These are phyloP conservation scores for Aspergillus persii DNA, from an alignment of 2,329 filamentous ascomycete genomes.

Conservation along the genomic window DNA sequence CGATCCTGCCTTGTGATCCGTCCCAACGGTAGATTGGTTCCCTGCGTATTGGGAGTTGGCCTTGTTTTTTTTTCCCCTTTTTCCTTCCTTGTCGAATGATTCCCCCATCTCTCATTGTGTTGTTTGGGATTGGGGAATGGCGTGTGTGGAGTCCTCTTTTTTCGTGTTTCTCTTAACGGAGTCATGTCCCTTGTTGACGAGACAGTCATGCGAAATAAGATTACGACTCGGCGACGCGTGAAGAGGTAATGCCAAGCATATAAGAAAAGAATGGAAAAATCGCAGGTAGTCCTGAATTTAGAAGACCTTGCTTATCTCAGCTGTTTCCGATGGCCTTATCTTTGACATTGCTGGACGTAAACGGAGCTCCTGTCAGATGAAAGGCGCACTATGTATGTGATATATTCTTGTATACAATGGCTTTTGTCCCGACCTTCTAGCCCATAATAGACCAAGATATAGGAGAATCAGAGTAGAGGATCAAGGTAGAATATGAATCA, in stretches of 20 bases:
- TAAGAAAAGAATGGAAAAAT: not conserved
- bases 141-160: conserved; percentile 27
- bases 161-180: conserved; percentile 24
- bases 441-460: not conserved
- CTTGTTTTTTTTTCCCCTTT: conserved; percentile 3
- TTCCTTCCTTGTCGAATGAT: conserved; percentile 14
- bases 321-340: not conserved
- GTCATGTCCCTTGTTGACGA: conserved; percentile 26
- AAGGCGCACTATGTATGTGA: not conserved
- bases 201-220: conserved; percentile 27
- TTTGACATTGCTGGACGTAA: not conserved
- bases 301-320: not conserved
- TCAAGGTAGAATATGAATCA: too few species aligned
- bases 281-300: not conserved
- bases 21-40: conserved; percentile 9
- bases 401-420: not conserved
- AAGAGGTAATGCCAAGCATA: not conserved
- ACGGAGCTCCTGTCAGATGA: not conserved
- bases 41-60: conserved; percentile 3
- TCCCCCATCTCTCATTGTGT: conserved; percentile 18
- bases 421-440: not conserved
- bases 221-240: conserved; percentile 17
- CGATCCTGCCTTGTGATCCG: conserved; percentile 9
- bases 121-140: conserved; percentile 22
- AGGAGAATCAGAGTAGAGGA: not conserved